phyloP scores from a whole-genome alignment of 805 yeast species.

The Candida gorgasii region DNA sequence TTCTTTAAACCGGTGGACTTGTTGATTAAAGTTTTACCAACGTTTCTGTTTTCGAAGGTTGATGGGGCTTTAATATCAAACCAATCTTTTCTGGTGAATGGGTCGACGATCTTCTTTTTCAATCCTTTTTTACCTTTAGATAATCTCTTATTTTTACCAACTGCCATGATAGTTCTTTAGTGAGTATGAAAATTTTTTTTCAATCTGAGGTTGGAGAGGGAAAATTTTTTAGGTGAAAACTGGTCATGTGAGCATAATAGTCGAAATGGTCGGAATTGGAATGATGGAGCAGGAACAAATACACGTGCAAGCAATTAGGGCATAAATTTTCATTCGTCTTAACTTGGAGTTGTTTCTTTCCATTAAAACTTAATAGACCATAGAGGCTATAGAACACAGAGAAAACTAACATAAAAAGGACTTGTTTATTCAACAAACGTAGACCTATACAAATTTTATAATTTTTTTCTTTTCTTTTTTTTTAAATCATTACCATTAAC shows the following conservation, averaged over 20 bases:
- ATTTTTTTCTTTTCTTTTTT: conserved; percentile 11
- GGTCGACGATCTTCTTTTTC: conserved; percentile 99
- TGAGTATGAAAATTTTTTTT: conserved; percentile 8
- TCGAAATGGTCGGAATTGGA: conserved; percentile 8
- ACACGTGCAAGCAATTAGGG: conserved; percentile 6
- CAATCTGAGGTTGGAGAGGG: conserved; percentile 1
- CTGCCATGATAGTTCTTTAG: conserved; percentile 44
- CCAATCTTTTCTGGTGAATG: conserved; percentile 99
- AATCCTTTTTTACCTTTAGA: conserved; percentile 92
- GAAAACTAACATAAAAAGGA: too few relatives aligned
- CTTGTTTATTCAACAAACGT: conserved; percentile 48
- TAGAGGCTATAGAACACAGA: too few relatives aligned
- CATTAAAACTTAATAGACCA: too few relatives aligned
- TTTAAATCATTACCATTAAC: conserved; percentile 4
- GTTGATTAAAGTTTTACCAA: conserved; percentile 98
- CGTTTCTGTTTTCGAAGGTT: conserved; percentile 97
- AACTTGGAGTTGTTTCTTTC: too few relatives aligned
- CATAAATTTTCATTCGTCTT: not conserved
- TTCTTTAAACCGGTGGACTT: conserved; percentile 97
- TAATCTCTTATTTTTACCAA: conserved; percentile 65
- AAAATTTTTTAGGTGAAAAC: not conserved
- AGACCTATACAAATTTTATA: conserved; percentile 11
- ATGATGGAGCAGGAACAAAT: not conserved
- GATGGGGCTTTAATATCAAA: conserved; percentile 98
- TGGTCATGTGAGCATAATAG: conserved; percentile 3